Base-by-base conservation (phyloP, 306 rosid species). In the Cucurbita pepo region DNA sequence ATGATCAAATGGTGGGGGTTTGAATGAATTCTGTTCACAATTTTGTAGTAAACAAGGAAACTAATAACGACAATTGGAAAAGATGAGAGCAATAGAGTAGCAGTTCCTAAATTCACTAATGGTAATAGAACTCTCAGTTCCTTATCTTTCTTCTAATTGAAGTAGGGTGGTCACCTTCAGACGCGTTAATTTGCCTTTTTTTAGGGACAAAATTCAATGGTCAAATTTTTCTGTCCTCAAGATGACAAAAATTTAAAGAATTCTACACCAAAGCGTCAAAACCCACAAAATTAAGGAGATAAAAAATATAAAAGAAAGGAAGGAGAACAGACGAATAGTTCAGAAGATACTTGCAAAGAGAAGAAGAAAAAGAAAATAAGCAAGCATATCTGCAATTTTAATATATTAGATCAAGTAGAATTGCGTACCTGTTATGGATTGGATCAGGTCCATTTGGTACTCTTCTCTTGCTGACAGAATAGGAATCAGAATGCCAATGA, bases 361-460 rank as follows among this genome's bases (percentile, higher is more conserved):
- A 34, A 70, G 25, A 18, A 54, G 61, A 30, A 71, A 72, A 4
- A 30, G 19, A 34, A 48, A 48, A 69, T 30, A 12, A 66, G 56
- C 6, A 10, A 43, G 45, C 57, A 69, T 34, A 48, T 48, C 15
- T 48, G 55, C 16, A 50, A 10, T 7, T 69, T 14, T 6, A 30
- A 30, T 16, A 19, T 45, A 25, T 59, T 18, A 48, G 52, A 59
- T 16, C 11, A 77, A 34, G 56, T n/a, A 44, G 34, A 59, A 55
- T 44, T 69, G 64, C 3, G 83, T 78, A 90, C 99, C 99, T 91
- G 97, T 95, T 95, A 79, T 95, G 99, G 84, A 95, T 95, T 58
- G 99, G 99, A 82, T 95, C 97, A 73, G 99, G 99, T 75, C 99
- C 99, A 81, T 91, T 95, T 1, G 99, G 99, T 0, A 95, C 99